phyloP scores from a whole-genome alignment of 73 alveolate species.

The Uronychia setigera region DNA sequence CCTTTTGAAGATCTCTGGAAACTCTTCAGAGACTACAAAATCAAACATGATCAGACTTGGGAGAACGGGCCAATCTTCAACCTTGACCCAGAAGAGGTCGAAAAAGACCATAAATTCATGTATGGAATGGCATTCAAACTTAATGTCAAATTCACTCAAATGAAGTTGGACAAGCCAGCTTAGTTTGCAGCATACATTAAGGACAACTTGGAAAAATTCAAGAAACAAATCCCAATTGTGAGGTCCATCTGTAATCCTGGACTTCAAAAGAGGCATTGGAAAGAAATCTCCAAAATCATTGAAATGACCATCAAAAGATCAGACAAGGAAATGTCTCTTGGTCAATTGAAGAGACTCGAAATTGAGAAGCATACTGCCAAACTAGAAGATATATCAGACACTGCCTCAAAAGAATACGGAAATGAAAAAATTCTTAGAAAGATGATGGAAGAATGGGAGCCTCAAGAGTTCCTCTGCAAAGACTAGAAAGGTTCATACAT shows the following conservation, averaged over 20 bases:
- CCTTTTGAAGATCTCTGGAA: constrained; percentile 90
- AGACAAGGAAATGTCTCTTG: constrained; percentile 39
- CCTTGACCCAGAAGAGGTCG: constrained; percentile 88
- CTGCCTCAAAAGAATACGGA: constrained; percentile 85
- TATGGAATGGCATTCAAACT: constrained; percentile 63
- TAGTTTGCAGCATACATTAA: constrained; percentile 34
- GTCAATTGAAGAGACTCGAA: constrained; percentile 35
- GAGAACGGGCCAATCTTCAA: constrained; percentile 43
- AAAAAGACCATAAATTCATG: constrained; percentile 80
- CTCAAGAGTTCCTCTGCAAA: constrained; percentile 71
- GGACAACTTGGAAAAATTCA: constrained; percentile 52
- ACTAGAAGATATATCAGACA: constrained; percentile 78
- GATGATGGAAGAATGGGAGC: constrained; percentile 90
- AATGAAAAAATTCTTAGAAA: constrained; percentile 70
- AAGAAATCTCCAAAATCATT: constrained; percentile 81
- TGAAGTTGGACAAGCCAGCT: constrained; percentile 54
- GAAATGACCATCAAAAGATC: constrained; percentile 38
- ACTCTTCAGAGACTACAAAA: constrained; percentile 55
- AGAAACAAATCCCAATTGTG: constrained; percentile 70
- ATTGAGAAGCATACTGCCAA: constrained; percentile 51
- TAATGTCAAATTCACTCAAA: constrained; percentile 33
- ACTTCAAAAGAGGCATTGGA: constrained; percentile 96
- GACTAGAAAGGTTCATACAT: constrained; percentile 85
- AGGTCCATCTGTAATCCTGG: constrained; percentile 89
- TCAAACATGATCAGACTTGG: constrained; percentile 65